Base-by-base conservation (phyloP, 2,329 filamentous ascomycete species). In the Acarospora socialis region DNA sequence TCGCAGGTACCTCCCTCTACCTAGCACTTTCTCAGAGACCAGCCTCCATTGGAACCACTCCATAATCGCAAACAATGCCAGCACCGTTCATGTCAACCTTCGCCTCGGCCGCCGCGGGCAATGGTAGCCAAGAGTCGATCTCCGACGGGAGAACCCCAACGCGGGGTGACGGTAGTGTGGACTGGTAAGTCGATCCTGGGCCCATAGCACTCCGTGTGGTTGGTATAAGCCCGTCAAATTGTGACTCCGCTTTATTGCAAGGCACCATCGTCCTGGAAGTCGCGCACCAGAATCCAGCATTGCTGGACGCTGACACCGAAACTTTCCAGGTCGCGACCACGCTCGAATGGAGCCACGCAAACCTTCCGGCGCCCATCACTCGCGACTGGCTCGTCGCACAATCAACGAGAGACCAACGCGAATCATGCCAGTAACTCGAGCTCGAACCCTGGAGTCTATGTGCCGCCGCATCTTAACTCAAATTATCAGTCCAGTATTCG, bases 71-170 rank as follows among this genome's bases (percentile, higher is more conserved):
- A 47, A 58, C 45, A 49, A 69, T 83, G 78, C 71, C 77, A 62
- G 73, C 75, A 54, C 76, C 79, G 62, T 70, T 83, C 56, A 75
- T 78, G 49, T 82, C 80, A 47, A 84, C 77, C 66, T 86, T 86
- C 61, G 80, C 80, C 54, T 83, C 80, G 52, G 80, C 80, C 49
- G 80, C 80, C 46, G 79, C 80, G 54, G 79, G 79, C 56, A 78
- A 81, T 56, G 75, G 68, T 48, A 61, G 56, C 65, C 53, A 73
- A 54, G 55, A 54, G 62, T 47, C 67, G 66, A 60, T 59, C 57
- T 59, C 70, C 65, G 53, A 60, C 55, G 55, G 72, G 68, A 59
- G 63, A 54, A 48, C 70, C 71, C 45, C 61, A 62, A 39, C 65
- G 70, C 23, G 23, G 23, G 23, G 12, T 7, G 23, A 25, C 54